Evolutionary conservation across 2,329 filamentous ascomycete genomes (phyloP), one percentile per base, ranked within the genome.

Genomic region (Curvularia lunata): DNA sequence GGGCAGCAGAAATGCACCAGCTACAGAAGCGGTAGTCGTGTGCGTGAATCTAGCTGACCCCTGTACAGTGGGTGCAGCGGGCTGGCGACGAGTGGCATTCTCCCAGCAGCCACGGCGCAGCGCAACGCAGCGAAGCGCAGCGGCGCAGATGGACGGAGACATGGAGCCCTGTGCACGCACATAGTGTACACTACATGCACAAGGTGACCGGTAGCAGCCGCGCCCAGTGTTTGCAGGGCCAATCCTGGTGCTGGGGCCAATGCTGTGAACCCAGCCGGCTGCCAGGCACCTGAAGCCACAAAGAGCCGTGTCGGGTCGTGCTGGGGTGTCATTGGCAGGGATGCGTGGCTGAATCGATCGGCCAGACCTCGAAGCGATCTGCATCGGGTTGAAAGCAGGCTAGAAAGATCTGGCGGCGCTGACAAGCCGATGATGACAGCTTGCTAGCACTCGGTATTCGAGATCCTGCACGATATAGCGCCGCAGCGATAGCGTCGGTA

Each of bases 381-480:
- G 61, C 62, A 57, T 28, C 59, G 52, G 56, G 56, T 50, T 56
- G 48, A 45, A 62, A 63, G 59, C 59, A 63, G 62, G 47, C 64
- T 64, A 63, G 61, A 63, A 56, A 69, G 71, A 73, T 74, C 70
- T 74, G 60, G 65, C 63, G 64, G 63, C 59, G 61, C 58, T 58
- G 48, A 63, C 57, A 59, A 48, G 51, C 56, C 61, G 68, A 68
- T 66, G 64, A 62, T 71, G 68, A 67, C 68, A 67, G 61, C 61
- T 64, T 64, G 56, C 66, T 56, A 64, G 60, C 48, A 59, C 59
- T 28, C 62, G 56, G 63, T 55, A 63, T 60, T 48, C 62, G 63
- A 74, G 65, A 72, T 72, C 66, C 66, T 72, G 68, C 67, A 69
- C 56, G 54, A 64, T 63, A 64, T 67, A 62, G 67, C 63, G 67